Conservation (phyloP, 2,329 filamentous ascomycete species). For the Harringtonia aguacate region DNA sequence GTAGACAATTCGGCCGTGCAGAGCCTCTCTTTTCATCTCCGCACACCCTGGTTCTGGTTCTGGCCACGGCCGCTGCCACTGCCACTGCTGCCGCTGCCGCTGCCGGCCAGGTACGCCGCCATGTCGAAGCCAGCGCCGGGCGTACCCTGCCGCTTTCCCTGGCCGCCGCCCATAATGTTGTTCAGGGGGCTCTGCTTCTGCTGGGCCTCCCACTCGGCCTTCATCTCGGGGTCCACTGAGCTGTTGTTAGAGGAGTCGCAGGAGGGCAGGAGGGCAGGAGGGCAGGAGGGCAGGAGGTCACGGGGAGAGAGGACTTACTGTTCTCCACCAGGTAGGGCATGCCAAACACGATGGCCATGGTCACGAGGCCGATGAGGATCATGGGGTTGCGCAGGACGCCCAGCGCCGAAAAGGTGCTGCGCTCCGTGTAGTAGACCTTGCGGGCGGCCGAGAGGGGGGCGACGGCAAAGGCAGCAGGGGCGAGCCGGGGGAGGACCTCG, state of each 20-base stretch:
- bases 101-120: constrained; percentile 51
- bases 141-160: constrained; percentile 23
- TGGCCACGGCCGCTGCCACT: constrained; percentile 14
- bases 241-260: background rate
- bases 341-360: constrained; percentile 73
- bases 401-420: constrained; percentile 68
- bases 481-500: constrained; percentile 38
- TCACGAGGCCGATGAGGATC: constrained; percentile 84
- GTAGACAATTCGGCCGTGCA: background rate
- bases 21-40: constrained; percentile 16
- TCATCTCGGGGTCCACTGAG: constrained; percentile 91
- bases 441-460: constrained; percentile 43
- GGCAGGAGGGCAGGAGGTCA: background rate
- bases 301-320: constrained; percentile 51
- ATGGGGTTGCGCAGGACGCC: constrained; percentile 87
- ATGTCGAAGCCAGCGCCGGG: constrained; percentile 48
- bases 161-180: constrained; percentile 37
- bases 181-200: constrained; percentile 65
- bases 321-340: constrained; percentile 95
- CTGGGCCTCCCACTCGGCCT: constrained; percentile 83
- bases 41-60: constrained; percentile 29
- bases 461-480: constrained; percentile 40
- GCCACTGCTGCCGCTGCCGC: constrained; percentile 15
- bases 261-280: background rate
- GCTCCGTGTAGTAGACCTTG: constrained; percentile 69